Evolutionary conservation across 1,284 basidiomycete genomes (phyloP).

Genomic region (Austroboletus niveus): DNA sequence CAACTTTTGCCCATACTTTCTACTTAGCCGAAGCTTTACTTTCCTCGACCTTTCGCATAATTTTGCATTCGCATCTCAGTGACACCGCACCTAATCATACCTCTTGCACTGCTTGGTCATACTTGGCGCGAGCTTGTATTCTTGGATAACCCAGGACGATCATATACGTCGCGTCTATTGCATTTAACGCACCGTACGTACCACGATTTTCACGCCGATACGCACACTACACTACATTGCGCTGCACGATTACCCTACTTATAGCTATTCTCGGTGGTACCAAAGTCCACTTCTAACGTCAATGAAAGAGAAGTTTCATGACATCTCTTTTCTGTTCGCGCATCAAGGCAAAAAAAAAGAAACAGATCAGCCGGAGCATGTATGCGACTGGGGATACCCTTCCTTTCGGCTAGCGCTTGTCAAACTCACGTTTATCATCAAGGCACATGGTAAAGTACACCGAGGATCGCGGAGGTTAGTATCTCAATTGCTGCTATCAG

Average conservation of each 20-base stretch:
- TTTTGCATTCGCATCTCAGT: slow-evolving; percentile 21
- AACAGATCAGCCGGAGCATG: not conserved
- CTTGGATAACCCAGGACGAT: slow-evolving; percentile 20
- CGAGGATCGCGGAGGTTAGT: no score
- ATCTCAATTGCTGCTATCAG: no score
- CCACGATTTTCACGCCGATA: slow-evolving; percentile 4
- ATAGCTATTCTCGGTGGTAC: slow-evolving; percentile 20
- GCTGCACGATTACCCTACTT: slow-evolving; percentile 21
- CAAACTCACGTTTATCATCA: no score
- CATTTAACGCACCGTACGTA: slow-evolving; percentile 4
- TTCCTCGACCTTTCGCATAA: slow-evolving; percentile 6
- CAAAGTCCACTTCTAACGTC: slow-evolving; percentile 5
- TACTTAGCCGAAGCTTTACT: not conserved
- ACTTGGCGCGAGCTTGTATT: slow-evolving; percentile 11
- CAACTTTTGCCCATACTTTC: slow-evolving; percentile 1
- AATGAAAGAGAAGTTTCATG: no score
- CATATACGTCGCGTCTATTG: not conserved
- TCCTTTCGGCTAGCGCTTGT: no score
- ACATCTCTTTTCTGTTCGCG: not conserved
- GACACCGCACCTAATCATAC: slow-evolving; percentile 19
- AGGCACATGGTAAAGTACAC: no score
- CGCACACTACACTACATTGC: slow-evolving; percentile 6
- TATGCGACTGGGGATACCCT: not conserved
- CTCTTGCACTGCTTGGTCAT: slow-evolving; percentile 7
- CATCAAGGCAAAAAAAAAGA: not conserved